phyloP scores from a whole-genome alignment of 2,329 filamentous ascomycete species.

The Ilyonectria mors-panacis region DNA sequence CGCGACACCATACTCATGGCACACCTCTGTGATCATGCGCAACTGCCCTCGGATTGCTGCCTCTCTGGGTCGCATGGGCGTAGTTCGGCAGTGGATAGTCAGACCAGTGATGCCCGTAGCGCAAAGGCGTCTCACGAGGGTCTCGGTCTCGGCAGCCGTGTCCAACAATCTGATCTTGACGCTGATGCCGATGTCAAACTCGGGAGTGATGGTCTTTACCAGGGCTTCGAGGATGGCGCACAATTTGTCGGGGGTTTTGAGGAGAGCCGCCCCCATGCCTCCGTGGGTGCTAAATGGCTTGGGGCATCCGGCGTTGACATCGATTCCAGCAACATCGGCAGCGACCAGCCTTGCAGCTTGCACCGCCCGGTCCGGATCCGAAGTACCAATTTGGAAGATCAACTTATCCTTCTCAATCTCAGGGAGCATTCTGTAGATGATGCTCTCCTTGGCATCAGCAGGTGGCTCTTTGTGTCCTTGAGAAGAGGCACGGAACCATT shows the following conservation, averaged over 20 bases:
- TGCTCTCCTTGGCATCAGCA: constrained; percentile 70
- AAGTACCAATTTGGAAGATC: constrained; percentile 94
- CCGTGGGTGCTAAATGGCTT: constrained; percentile 95
- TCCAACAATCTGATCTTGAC: constrained; percentile 96
- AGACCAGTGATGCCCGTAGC: constrained; percentile 92
- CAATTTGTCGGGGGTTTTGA: constrained; percentile 87
- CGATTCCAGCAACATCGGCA: constrained; percentile 90
- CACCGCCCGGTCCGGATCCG: constrained; percentile 86
- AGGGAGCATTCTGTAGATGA: constrained; percentile 90
- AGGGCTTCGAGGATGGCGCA: constrained; percentile 87
- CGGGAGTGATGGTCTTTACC: constrained; percentile 81
- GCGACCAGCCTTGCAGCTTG: constrained; percentile 88
- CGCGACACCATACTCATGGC: constrained; percentile 87
- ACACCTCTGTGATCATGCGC: constrained; percentile 85
- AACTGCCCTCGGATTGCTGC: constrained; percentile 89
- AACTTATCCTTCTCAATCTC: constrained; percentile 80
- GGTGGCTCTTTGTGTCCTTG: constrained; percentile 74
- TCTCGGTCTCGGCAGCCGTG: constrained; percentile 80
- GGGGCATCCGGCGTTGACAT: constrained; percentile 98
- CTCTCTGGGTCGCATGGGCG: constrained; percentile 93
- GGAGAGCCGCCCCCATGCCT: constrained; percentile 94
- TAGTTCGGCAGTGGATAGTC: constrained; percentile 96
- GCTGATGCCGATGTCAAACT: constrained; percentile 91
- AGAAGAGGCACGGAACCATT: constrained; percentile 85
- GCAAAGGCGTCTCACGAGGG: constrained; percentile 83